A percentile compares a stretch with the other conserved stretches of the same genome.
Evolutionary conservation across 805 yeast genomes (phyloP).

Genomic region (Priceomyces melissophilus): DNA sequence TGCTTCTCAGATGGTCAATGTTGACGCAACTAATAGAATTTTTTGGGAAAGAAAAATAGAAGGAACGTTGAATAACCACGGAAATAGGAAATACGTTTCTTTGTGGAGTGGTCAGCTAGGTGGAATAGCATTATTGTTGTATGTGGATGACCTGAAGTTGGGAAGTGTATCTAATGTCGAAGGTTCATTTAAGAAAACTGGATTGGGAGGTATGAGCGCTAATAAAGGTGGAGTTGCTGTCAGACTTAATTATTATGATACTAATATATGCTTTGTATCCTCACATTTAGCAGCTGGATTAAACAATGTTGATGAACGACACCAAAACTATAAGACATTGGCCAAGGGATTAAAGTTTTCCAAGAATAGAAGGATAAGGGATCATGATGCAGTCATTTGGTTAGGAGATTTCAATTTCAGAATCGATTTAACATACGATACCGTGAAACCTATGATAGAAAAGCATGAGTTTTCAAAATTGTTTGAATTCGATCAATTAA

Average conservation of each 20-base stretch:
- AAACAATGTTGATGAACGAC: constrained; percentile 76
- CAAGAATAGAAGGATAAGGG: constrained; percentile 45
- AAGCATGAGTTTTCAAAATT: constrained; percentile 46
- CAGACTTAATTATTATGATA: constrained; percentile 60
- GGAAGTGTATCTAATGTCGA: constrained; percentile 58
- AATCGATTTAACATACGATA: constrained; percentile 66
- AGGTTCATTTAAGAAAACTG: constrained; percentile 81
- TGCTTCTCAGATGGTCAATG: constrained; percentile 77
- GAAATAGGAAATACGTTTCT: constrained; percentile 46
- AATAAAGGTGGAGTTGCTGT: constrained; percentile 80
- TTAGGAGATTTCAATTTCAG: constrained; percentile 93
- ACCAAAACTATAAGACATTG: constrained; percentile 79
- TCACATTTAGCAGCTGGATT: constrained; percentile 95
- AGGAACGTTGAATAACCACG: constrained; percentile 36
- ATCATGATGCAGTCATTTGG: constrained; percentile 90
- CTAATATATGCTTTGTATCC: constrained; percentile 73
- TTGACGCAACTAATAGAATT: constrained; percentile 58
- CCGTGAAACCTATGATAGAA: constrained; percentile 57
- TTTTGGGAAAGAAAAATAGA: constrained; percentile 67
- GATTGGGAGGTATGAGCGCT: constrained; percentile 86
- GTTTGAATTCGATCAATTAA: constrained; percentile 74
- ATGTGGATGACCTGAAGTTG: constrained; percentile 52
- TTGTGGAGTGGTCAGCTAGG: constrained; percentile 82
- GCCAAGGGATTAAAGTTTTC: constrained; percentile 64
- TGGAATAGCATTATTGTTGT: constrained; percentile 73